These are phyloP conservation scores for Cadophora sp. DNA, from an alignment of 2,329 filamentous ascomycete genomes.

Conservation along the genomic window DNA sequence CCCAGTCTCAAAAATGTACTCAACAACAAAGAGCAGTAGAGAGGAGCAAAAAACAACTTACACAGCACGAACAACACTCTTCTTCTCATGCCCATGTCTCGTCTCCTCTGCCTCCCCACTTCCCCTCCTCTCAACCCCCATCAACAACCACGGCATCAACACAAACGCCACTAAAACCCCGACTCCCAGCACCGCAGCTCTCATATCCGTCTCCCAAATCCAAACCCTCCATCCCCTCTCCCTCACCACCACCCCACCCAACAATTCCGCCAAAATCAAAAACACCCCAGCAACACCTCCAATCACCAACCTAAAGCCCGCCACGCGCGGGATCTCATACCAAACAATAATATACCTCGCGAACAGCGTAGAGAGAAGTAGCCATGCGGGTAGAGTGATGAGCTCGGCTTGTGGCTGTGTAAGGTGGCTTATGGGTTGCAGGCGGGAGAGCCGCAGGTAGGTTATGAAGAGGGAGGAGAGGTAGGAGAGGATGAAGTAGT, in stretches of 20 bases:
- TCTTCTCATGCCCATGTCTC: conserved; percentile 40
- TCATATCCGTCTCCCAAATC: conserved; percentile 33
- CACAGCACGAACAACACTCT: conserved; percentile 31
- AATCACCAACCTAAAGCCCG: conserved; percentile 44
- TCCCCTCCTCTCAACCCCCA: conserved; percentile 38
- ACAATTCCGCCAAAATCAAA: conserved; percentile 36
- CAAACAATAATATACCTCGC: conserved; percentile 39
- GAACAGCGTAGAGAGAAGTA: conserved; percentile 38
- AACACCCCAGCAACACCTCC: conserved; percentile 41
- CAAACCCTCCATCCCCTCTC: conserved; percentile 34
- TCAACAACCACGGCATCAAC: conserved; percentile 41
- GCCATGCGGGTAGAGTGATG: conserved; percentile 28
- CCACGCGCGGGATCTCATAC: conserved; percentile 43
- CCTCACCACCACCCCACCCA: conserved; percentile 34
- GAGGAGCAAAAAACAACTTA: conserved; percentile 22
- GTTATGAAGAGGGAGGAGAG: conserved; percentile 32
- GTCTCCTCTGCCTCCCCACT: conserved; percentile 39
- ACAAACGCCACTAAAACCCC: conserved; percentile 33
- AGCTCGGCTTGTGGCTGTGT: conserved; percentile 32
- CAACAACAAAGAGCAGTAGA: neutral
- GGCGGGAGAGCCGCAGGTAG: conserved; percentile 31
- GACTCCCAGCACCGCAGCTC: conserved; percentile 25
- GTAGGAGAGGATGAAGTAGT: conserved; percentile 45
- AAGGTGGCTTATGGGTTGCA: conserved; percentile 32
- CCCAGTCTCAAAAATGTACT: too few relatives aligned